Evolutionary conservation across 495 filamentous ascomycete genomes (phyloP), one percentile per base, ranked within the genome.

Genomic region (Ramalina intermedia): DNA sequence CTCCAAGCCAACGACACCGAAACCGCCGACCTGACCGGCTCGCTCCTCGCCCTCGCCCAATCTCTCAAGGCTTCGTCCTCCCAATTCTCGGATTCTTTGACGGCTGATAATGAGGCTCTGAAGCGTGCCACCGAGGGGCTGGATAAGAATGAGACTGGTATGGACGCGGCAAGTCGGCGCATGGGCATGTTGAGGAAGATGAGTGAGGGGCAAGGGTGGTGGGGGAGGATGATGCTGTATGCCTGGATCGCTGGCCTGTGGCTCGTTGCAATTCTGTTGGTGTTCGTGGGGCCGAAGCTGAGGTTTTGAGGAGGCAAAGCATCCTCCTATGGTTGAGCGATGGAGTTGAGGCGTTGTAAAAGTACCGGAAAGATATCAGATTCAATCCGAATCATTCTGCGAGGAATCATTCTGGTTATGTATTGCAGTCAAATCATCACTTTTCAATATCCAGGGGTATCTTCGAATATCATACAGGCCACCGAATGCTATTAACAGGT

Each of bases 161-260:
- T 98, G 71, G 80, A 85, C 38, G 78, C 76, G 0, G 82, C 89
- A 17, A 75, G 78, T 37, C 69, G 72, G 52, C 65, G 77, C 49
- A 91, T 98, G 81, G 82, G 84, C 0, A 69, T 70, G 58, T 59
- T 95, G 56, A 66, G 74, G 54, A 68, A 72, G 21, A 81, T 90
- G 76, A 85, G 78, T 18, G 88, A 94, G 68, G 87, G 87, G 9
- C 78, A 80, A 60, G 88, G 88, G 1, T 90, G 81, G 83, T 88
- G 76, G 83, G 88, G 84, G 16, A 61, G 88, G 46, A 76, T 94
- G 69, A 69, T 85, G 72, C 68, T 94, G 44, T 94, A 93, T 72
- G 80, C 69, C 13, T 81, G 81, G 71, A 88, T 95, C 42, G 81
- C 79, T 46, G 86, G 78, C 45, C 53, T 94, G 55, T 86, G 84